Base-by-base conservation (phyloP, 148 eudicot genomes). In the Linanthus parryae region DNA sequence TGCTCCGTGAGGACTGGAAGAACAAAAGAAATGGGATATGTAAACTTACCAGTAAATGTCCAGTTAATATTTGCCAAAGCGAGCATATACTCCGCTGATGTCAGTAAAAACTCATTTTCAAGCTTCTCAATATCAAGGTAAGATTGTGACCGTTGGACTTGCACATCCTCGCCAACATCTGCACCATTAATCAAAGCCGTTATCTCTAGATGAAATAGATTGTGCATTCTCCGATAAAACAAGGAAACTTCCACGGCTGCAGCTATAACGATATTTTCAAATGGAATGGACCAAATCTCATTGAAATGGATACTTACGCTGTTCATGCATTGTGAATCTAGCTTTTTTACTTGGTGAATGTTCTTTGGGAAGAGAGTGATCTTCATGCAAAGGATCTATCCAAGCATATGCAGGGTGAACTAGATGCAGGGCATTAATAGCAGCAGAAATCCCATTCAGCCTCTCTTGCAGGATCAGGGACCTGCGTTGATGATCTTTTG, bases 341-440 rank as follows among this genome's bases (percentile, higher is more conserved):
- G 96, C 88, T 75, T 69, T 88, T 73, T 94, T 94, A 78, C 68
- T 73, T 22, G 90, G 91, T 77, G 77, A 77, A 36, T 62, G 43
- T 41, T 69, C 78, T 72, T 64, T 81, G 28, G 40, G 63, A 45
- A 63, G 53, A 58, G 67, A 75, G 56, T 53, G 68, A 54, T 76
- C 82, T 56, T 75, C 80, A 63, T 67, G 55, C 40, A 72, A 64
- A 48, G 70, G 69, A 52, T 78, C 82, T 33, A 94, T 82, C 96
- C 99, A 94, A 62, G 99, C 96, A 82, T 72, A 73, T 63, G 83
- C 71, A 52, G 91, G 95, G 69, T 82, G 84, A 62, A 88, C 88
- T 57, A 94, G 99, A 57, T 83, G 88, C 65, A 94, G 73, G 40
- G 96, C 88, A 72, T 94, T 94, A 36, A 94, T 82, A 54, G 99